Base-by-base conservation (phyloP, 805 yeast species). In the Metschnikowia noctiluminum region DNA sequence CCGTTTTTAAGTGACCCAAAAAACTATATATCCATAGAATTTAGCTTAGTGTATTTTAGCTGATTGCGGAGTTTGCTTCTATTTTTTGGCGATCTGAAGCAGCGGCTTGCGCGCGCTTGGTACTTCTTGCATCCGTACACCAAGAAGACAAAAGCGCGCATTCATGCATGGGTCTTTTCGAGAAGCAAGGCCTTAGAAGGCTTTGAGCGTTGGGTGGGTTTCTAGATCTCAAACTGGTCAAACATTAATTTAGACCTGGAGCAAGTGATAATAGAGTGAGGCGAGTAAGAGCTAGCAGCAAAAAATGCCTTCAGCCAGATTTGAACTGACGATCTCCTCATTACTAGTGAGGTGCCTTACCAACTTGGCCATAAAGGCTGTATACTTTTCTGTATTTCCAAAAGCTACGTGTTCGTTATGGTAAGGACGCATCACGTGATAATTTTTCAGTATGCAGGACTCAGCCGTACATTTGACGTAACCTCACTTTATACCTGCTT, bases 341-440 rank as follows among this genome's bases (percentile, higher is more conserved):
- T n/a, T n/a, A n/a, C n/a, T n/a, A n/a, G n/a, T n/a, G n/a, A n/a
- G n/a, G n/a, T n/a, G n/a, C n/a, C n/a, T n/a, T n/a, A n/a, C n/a
- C 44, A 45, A 44, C 53, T 9, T 8, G 11, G 8, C 11, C 32
- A 11, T 9, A 30, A 8, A 9, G 32, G 11, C 32, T 8, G 63
- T 60, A 64, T 62, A 59, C 64, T 58, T 61, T 62, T 58, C 64
- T 61, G 60, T 64, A 60, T 60, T 62, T 60, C 64, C 65, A 62
- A 61, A 64, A 61, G 60, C 64, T 64, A 64, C 65, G 61, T 61
- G 62, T 57, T 61, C 64, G 65, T 62, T 31, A 32, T 7, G 8
- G 9, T 13, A 14, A 28, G 28, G 11, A 27, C 21, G 21, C 10
- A 7, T 8, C 32, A 9, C 32, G 8, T 8, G 11, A 11, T 11